phyloP scores from a whole-genome alignment of 495 filamentous ascomycete species.

The Talaromyces borbonicus region DNA sequence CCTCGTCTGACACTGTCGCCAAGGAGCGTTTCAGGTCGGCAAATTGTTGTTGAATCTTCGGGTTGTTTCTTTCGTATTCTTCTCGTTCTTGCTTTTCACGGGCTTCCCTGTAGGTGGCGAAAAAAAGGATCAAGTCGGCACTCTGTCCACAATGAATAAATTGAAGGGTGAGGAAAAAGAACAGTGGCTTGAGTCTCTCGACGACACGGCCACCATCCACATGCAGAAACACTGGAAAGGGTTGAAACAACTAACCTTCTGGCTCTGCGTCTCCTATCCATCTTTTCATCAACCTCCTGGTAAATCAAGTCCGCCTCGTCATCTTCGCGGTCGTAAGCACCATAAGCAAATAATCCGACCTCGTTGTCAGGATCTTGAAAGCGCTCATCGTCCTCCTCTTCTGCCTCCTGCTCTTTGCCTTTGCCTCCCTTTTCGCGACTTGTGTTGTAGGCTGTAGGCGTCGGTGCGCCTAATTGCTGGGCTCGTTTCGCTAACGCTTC shows the following conservation, averaged over 20 bases:
- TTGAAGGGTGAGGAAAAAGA: constrained; percentile 62
- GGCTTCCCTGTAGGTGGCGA: constrained; percentile 75
- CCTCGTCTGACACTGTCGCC: constrained; percentile 81
- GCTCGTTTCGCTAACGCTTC: constrained; percentile 90
- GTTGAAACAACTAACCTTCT: constrained; percentile 69
- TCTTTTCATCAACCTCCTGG: constrained; percentile 88
- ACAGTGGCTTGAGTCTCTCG: constrained; percentile 36
- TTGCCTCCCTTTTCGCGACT: constrained; percentile 55
- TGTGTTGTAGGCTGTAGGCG: constrained; percentile 68
- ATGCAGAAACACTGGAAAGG: too few species aligned
- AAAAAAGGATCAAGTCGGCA: constrained; percentile 70
- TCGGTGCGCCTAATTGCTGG: constrained; percentile 69
- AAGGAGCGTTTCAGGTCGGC: constrained; percentile 89
- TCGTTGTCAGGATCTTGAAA: constrained; percentile 97
- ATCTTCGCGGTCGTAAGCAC: constrained; percentile 90
- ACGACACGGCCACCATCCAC: too few species aligned
- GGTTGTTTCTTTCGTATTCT: constrained; percentile 93
- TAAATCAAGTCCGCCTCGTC: constrained; percentile 97
- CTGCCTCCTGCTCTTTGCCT: constrained; percentile 56
- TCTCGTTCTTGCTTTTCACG: constrained; percentile 84
- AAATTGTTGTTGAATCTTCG: constrained; percentile 98
- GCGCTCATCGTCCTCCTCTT: constrained; percentile 72
- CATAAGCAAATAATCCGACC: constrained; percentile 86
- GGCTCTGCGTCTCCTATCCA: constrained; percentile 75
- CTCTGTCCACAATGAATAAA: constrained; percentile 60